These are phyloP conservation scores for Blastosporella zonata DNA, from an alignment of 1,284 basidiomycete species.

Conservation along the genomic window DNA sequence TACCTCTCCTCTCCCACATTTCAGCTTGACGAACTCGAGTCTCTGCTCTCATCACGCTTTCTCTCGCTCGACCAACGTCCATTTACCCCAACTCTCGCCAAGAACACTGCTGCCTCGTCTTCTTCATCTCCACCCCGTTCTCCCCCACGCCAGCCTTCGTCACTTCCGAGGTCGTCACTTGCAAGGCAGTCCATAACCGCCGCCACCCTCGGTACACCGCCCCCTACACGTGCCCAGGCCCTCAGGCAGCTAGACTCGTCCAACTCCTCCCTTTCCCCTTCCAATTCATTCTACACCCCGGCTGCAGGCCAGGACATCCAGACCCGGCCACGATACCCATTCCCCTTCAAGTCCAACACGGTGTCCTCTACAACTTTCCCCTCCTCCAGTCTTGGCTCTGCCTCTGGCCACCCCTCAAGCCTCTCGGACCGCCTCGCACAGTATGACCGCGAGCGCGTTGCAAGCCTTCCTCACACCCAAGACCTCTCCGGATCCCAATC, in stretches of 20 bases:
- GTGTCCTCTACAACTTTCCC: slow-evolving; percentile 42
- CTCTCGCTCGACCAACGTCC: slow-evolving; percentile 50
- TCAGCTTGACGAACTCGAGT: slow-evolving; percentile 71
- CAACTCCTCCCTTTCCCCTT: slow-evolving; percentile 27
- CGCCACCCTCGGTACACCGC: slow-evolving; percentile 2
- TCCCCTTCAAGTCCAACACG: slow-evolving; percentile 68
- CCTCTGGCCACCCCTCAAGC: slow-evolving; percentile 9
- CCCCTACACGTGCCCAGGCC: slow-evolving; percentile 2
- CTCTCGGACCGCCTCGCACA: slow-evolving; percentile 15
- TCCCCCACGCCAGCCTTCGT: slow-evolving; percentile 33
- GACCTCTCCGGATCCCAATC: slow-evolving; percentile 21
- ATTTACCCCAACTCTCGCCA: slow-evolving; percentile 41
- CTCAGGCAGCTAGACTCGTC: slow-evolving; percentile 18
- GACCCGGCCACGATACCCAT: slow-evolving; percentile 23
- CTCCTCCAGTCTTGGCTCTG: slow-evolving; percentile 26
- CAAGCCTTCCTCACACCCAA: slow-evolving; percentile 34
- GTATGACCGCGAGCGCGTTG: slow-evolving; percentile 17
- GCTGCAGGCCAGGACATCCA: slow-evolving; percentile 1
- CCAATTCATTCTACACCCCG: slow-evolving; percentile 21
- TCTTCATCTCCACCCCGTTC: slow-evolving; percentile 48
- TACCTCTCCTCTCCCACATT: slow-evolving; percentile 69
- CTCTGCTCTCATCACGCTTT: slow-evolving; percentile 68
- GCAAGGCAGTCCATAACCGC: slow-evolving; percentile 6
- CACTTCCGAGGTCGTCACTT: slow-evolving; percentile 10
- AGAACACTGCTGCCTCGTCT: slow-evolving; percentile 30